These are phyloP conservation scores for Torulaspora indica DNA, from an alignment of 805 yeast genomes.

Conservation along the genomic window DNA sequence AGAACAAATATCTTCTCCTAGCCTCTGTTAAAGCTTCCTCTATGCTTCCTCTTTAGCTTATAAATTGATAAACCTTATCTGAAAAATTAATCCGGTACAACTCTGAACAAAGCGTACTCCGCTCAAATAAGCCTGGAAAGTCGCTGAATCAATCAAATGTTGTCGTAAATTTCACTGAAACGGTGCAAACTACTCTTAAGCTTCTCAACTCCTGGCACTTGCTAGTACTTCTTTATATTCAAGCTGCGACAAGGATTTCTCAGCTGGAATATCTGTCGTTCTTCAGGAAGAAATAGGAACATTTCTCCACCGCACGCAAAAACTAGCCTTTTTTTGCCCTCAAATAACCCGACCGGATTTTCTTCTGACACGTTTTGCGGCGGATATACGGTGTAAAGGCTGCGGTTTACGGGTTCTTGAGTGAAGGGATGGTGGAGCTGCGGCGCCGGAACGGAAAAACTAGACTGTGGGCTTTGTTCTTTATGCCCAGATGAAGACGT, in stretches of 20 bases:
- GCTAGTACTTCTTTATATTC: background rate
- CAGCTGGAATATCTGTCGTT: background rate
- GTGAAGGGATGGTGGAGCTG: background rate
- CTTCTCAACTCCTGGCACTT: background rate
- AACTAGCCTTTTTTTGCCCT: background rate
- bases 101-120: too few relatives aligned
- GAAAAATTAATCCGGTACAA: too few relatives aligned
- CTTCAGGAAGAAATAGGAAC: background rate
- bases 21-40: background rate
- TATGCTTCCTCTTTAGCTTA: background rate
- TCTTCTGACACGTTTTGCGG: background rate
- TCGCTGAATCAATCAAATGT: too few relatives aligned
- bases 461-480: background rate
- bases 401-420: conserved; percentile 2
- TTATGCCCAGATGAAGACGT: background rate
- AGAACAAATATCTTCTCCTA: too few relatives aligned
- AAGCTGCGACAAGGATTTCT: conserved; percentile 1
- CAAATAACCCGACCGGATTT: conserved; percentile 6
- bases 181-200: background rate
- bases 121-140: too few relatives aligned
- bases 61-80: background rate
- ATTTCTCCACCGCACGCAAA: conserved; percentile 6
- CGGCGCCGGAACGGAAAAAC: conserved; percentile 4
- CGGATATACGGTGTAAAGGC: background rate
- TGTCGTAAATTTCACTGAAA: too few relatives aligned